Evolutionary conservation across 129 eudicot species (phyloP), one percentile per base, ranked within the genome.

Genomic region (Flaveria bidentis): DNA sequence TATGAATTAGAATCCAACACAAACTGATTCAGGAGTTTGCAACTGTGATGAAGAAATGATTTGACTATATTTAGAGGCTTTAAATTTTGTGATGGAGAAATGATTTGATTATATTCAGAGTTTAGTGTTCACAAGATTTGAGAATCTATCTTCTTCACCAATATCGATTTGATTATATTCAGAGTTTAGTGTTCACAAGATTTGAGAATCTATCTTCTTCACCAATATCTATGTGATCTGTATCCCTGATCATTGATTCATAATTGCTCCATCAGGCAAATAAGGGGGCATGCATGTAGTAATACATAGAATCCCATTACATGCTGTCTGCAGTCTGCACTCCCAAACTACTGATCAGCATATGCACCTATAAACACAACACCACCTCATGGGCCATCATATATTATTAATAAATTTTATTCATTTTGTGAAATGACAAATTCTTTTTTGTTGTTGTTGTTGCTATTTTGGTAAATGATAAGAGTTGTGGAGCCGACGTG

Each of bases 401-500:
- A 36, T 33, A 33, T 6, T 33, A 33, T 36, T 36, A 30, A 71
- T 73, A 63, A 42, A 13, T 1, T 80, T 76, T 61, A 52, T 75
- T 33, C 41, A 52, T 30, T 63, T 51, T 52, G 61, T 23, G 5
- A 72, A 51, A 49, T 83, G 74, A 69, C 73, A 61, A 73, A 1
- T 49, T 22, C 36, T 18, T 30, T 56, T 4, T 56, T 17, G 62
- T 60, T 44, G 47, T 6, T 26, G 67, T 41, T 82, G 44, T 57
- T 28, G 69, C 72, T 80, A 42, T 45, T 41, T 76, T 56, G 62
- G 50, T 53, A 78, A 80, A 78, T 85, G 80, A 64, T 85, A 93
- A 93, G 98, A 82, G 82, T 71, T 65, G 45, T 64, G 98, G 98
- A 75, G 98, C 98, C 9, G 85, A 91, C 64, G 93, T 87, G 58